phyloP scores from a whole-genome alignment of 1,284 basidiomycete species.

The Moniliophthora roreri region DNA sequence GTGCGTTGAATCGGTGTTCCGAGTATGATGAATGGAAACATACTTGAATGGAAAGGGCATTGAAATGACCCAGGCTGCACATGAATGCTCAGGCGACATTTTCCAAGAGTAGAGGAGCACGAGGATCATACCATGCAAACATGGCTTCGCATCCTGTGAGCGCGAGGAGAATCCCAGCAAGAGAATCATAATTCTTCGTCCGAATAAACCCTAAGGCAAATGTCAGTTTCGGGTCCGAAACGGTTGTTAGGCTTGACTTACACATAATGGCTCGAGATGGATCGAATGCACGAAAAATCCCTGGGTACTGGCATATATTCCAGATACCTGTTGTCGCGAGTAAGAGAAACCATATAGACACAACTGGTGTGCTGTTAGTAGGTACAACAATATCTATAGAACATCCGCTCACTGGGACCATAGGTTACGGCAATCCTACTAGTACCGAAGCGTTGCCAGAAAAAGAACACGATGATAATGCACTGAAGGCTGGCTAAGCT shows the following conservation, averaged over 20 bases:
- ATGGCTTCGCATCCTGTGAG: conserved; percentile 70
- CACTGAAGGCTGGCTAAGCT: conserved; percentile 32
- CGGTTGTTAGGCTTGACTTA: conserved; percentile 27
- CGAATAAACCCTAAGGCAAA: conserved; percentile 55
- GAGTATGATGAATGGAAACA: conserved; percentile 7
- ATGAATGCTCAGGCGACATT: not conserved
- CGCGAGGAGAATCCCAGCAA: conserved; percentile 64
- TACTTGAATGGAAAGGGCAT: conserved; percentile 51
- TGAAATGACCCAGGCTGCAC: conserved; percentile 67
- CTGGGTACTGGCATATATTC: conserved; percentile 56
- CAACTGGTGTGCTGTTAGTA: conserved; percentile 34
- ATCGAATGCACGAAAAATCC: conserved; percentile 66
- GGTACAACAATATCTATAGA: not conserved
- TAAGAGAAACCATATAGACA: conserved; percentile 57
- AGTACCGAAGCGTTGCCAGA: conserved; percentile 60
- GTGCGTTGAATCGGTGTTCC: not conserved
- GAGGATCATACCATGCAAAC: conserved; percentile 54
- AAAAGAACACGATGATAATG: conserved; percentile 59
- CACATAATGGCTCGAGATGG: conserved; percentile 63
- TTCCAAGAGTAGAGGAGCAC: not conserved
- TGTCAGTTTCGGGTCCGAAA: not conserved
- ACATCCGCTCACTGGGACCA: conserved; percentile 44
- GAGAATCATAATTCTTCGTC: conserved; percentile 57
- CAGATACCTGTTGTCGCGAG: conserved; percentile 53
- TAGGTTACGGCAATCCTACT: conserved; percentile 49